A percentile compares a stretch with the other conserved stretches of the same genome.
Conservation (phyloP, 495 filamentous ascomycete species). For the Penicillium subrubescens region DNA sequence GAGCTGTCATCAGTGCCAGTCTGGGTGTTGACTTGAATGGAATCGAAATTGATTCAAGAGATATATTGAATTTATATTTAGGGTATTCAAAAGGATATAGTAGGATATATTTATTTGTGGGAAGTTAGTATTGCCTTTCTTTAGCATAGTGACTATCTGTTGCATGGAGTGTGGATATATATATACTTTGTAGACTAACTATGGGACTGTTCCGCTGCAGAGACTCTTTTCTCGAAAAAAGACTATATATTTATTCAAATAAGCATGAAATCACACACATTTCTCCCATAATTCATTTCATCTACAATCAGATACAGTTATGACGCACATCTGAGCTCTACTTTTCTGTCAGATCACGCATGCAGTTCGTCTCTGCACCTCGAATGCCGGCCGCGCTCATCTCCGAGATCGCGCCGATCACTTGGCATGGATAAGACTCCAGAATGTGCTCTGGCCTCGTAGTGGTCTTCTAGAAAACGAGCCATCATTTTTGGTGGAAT, state of each 20-base stretch:
- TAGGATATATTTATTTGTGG: neutral
- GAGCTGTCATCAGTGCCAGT: neutral
- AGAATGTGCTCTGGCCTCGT: neutral
- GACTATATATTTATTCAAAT: neutral
- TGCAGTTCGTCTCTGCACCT: neutral
- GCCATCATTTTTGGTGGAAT: neutral
- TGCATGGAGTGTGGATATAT: neutral
- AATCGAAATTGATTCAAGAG: neutral
- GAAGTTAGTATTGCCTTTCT: neutral
- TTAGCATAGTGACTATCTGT: neutral
- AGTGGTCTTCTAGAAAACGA: slow-evolving; percentile 8
- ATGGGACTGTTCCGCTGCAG: neutral
- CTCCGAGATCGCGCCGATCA: slow-evolving; percentile 15
- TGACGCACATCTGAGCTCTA: neutral
- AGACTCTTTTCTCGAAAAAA: neutral
- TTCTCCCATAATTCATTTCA: neutral
- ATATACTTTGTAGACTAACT: neutral
- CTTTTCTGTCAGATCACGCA: neutral
- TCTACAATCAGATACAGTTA: neutral
- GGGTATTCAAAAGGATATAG: neutral
- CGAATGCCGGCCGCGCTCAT: slow-evolving; percentile 2
- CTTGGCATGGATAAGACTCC: neutral
- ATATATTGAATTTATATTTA: neutral
- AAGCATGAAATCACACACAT: neutral
- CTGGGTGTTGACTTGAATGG: no score